Evolutionary conservation across 192 early-diverging fungal species (phyloP), one percentile per base, ranked within the genome.

Genomic region (Allomyces macrogynus): DNA sequence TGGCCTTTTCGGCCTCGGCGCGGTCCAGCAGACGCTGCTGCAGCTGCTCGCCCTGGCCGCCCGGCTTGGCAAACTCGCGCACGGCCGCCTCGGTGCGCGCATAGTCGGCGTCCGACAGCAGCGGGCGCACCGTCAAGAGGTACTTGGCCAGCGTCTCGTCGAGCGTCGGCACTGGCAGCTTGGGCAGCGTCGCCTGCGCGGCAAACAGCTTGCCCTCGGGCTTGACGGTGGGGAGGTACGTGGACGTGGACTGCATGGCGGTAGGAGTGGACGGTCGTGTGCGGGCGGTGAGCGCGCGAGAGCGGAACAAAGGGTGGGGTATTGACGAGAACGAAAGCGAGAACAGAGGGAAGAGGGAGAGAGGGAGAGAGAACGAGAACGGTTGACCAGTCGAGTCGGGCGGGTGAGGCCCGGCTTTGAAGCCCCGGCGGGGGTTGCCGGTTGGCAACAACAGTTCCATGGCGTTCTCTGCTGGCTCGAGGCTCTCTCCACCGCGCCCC

Each of bases 111-210:
- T 81, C 79, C 42, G 73, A 80, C 64, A 87, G 70, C 24, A 91
- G 74, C 14, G 92, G 88, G 64, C 82, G 78, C 27, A 98, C 76
- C 4, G 84, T 81, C 65, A 78, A 71, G 61, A 96, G 79, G 72
- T 98, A 98, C 70, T 84, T 86, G 42, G 79, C 82, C 65, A 85
- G 75, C 3, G 95, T 98, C 65, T 89, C 87, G 23, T 78, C 69
- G 49, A 98, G 77, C 20, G 80, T 71, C 27, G 95, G 92, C 57
- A 98, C 92, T 2, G 92, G 92, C 60, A 98, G 82, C 68, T 85
- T 87, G 60, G 92, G 90, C 62, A 98, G 78, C 67, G 80, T 79
- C 24, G 70, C 73, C 70, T 90, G 86, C 78, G 85, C 85, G 65
- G 80, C 80, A 66, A 81, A 78, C 76, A 90, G 84, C 67, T 85